These are phyloP conservation scores for Hypomyces perniciosus DNA, from an alignment of 2,329 filamentous ascomycete species.

Conservation along the genomic window DNA sequence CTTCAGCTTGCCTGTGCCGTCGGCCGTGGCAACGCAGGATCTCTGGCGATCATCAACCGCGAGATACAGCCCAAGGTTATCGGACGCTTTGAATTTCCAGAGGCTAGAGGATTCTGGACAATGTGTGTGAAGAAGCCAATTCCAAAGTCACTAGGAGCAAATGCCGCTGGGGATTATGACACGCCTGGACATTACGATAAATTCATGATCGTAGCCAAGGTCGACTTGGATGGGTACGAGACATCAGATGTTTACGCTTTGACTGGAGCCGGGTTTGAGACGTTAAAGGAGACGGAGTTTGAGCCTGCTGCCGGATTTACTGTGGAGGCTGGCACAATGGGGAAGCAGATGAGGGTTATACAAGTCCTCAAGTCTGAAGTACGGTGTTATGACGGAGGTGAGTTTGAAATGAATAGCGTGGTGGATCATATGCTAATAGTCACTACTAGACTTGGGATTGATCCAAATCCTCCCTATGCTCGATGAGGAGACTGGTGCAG, in stretches of 20 bases:
- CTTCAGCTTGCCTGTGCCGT: conserved; percentile 55
- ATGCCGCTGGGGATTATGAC: conserved; percentile 49
- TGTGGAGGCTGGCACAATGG: conserved; percentile 77
- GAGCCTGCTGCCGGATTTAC: conserved; percentile 84
- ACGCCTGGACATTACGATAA: conserved; percentile 62
- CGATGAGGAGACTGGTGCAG: conserved; percentile 80
- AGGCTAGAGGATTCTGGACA: conserved; percentile 75
- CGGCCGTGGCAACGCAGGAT: conserved; percentile 60
- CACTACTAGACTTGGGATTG: conserved; percentile 65
- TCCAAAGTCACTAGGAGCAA: conserved; percentile 51
- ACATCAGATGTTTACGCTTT: conserved; percentile 73
- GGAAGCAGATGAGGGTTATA: conserved; percentile 73
- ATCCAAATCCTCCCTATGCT: conserved; percentile 89
- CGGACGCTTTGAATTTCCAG: conserved; percentile 64
- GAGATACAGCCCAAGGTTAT: conserved; percentile 69
- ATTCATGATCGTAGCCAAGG: conserved; percentile 78
- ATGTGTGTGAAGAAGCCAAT: conserved; percentile 62
- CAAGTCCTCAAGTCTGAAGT: conserved; percentile 85
- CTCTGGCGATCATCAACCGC: conserved; percentile 70
- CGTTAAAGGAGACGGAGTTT: conserved; percentile 79
- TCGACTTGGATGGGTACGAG: conserved; percentile 62
- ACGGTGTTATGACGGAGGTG: conserved; percentile 83
- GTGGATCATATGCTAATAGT: not conserved
- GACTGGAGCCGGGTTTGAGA: conserved; percentile 67
- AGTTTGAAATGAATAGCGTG: conserved; percentile 29